phyloP scores from a whole-genome alignment of 106 monocot species.

The Hemerocallis citrina region DNA sequence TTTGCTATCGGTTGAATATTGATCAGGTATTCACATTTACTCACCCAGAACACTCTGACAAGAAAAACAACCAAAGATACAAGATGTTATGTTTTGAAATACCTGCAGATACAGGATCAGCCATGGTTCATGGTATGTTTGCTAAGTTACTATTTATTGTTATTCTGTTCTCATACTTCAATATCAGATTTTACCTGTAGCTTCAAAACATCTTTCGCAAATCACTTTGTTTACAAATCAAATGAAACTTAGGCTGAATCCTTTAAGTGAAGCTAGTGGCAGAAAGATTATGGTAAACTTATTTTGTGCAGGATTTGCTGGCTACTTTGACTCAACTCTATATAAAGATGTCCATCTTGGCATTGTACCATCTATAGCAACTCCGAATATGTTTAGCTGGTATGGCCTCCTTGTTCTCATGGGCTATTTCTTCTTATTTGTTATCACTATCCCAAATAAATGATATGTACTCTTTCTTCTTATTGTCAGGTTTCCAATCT shows the following conservation, averaged over 20 bases:
- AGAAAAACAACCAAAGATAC: constrained; percentile 55
- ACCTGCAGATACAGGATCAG: constrained; percentile 68
- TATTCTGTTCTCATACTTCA: neutral
- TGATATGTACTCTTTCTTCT: neutral
- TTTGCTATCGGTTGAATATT: too few relatives aligned
- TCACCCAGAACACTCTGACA: constrained; percentile 54
- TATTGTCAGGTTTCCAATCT: constrained; percentile 75
- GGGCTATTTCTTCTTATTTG: too few relatives aligned
- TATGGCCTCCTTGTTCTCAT: constrained; percentile 15
- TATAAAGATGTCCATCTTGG: constrained; percentile 95
- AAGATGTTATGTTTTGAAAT: constrained; percentile 68
- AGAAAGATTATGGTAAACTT: neutral
- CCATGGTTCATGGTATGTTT: constrained; percentile 67
- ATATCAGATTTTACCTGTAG: neutral
- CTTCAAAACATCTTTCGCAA: neutral
- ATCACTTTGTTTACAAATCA: too few relatives aligned
- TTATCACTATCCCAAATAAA: neutral
- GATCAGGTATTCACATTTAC: constrained; percentile 73
- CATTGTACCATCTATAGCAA: constrained; percentile 78
- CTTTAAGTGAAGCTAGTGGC: too few relatives aligned
- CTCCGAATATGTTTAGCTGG: constrained; percentile 98
- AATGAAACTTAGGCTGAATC: neutral
- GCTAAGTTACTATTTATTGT: neutral
- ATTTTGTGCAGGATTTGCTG: constrained; percentile 73
- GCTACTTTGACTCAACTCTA: constrained; percentile 73